phyloP scores from a whole-genome alignment of 2,329 filamentous ascomycete genomes.

The Chaetomiaceae sp. region DNA sequence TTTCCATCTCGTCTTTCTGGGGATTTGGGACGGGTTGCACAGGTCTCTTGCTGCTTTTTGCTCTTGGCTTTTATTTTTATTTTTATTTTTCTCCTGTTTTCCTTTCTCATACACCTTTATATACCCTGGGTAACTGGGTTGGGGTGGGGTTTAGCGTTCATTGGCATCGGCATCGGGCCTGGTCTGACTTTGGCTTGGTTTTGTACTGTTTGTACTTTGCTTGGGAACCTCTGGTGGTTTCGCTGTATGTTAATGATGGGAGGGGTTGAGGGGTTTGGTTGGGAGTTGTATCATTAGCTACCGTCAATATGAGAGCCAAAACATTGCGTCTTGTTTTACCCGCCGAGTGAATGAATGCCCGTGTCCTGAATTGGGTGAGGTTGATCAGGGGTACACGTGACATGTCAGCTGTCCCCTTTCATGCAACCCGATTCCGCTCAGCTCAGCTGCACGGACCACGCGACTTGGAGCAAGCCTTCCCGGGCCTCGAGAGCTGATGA shows the following conservation, averaged over 20 bases:
- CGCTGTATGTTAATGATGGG: not conserved
- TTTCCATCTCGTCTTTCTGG: not conserved
- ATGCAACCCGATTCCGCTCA: not conserved
- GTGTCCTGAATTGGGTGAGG: too few relatives aligned
- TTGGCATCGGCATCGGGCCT: not conserved
- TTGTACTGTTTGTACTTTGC: too few relatives aligned
- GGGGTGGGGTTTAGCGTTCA: not conserved
- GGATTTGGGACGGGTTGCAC: not conserved
- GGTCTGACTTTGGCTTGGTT: too few relatives aligned
- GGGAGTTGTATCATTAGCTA: too few relatives aligned
- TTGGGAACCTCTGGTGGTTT: not conserved
- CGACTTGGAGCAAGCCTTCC: too few relatives aligned
- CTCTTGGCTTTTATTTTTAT: not conserved
- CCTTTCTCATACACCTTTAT: not conserved
- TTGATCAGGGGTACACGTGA: not conserved
- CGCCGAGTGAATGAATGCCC: too few relatives aligned
- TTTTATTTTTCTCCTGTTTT: not conserved
- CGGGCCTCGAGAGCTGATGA: not conserved
- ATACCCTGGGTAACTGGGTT: constrained; percentile 7
- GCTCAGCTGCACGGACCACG: constrained; percentile 3
- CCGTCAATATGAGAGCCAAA: too few relatives aligned
- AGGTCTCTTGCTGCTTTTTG: not conserved
- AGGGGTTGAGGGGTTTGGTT: too few relatives aligned
- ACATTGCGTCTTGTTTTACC: too few relatives aligned
- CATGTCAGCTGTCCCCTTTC: not conserved